These are phyloP conservation scores for Brasenia schreberi DNA, from an alignment of 164 flowering plant species.

Conservation along the genomic window DNA sequence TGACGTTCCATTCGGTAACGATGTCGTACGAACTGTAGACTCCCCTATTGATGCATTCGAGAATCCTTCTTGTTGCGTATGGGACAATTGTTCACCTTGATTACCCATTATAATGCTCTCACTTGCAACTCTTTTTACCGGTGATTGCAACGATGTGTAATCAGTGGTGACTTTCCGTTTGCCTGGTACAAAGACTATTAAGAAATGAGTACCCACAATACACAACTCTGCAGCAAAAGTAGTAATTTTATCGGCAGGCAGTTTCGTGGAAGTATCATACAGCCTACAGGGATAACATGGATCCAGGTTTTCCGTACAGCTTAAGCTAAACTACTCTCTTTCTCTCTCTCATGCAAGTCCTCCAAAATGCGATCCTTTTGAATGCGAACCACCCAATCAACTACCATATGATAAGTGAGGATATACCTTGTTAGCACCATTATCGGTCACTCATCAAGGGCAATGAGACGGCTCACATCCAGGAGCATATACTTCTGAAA, in stretches of 20 bases:
- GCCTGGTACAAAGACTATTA: constrained; percentile 20
- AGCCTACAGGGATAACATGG: neutral
- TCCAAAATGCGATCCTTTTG: neutral
- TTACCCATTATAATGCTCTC: constrained; percentile 31
- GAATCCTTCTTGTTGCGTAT: constrained; percentile 28
- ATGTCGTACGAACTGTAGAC: constrained; percentile 20
- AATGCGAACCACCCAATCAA: no score
- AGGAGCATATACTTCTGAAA: no score
- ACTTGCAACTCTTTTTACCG: constrained; percentile 44
- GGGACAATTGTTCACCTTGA: constrained; percentile 25
- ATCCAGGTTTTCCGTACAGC: neutral
- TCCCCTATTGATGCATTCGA: constrained; percentile 19
- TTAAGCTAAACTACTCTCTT: neutral
- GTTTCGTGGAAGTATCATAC: neutral
- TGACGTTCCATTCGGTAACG: constrained; percentile 12
- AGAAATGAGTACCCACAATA: neutral
- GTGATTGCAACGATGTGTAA: constrained; percentile 52
- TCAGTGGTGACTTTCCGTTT: constrained; percentile 69
- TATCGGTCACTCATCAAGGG: no score
- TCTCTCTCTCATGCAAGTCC: neutral
- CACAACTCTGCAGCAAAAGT: neutral
- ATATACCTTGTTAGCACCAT: no score
- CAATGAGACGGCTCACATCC: no score
- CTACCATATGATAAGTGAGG: no score
- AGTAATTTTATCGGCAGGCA: neutral